Percentiles rank a stretch among this genome's conserved stretches.
phyloP scores from a whole-genome alignment of 148 eudicot species.

The Fagopyrum tataricum region DNA sequence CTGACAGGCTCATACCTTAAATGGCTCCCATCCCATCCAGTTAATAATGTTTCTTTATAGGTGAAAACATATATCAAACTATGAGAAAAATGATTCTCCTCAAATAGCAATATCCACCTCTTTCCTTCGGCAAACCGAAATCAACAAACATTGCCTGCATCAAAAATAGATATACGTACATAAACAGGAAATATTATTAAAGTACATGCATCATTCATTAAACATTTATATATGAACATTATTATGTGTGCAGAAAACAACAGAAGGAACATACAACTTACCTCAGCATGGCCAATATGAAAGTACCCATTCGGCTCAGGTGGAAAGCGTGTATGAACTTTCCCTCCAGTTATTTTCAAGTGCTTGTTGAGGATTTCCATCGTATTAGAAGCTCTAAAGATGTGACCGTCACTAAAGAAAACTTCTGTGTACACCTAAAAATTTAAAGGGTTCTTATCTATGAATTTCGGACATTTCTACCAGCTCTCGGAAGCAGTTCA shows the following conservation, averaged over 20 bases:
- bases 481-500: too few relatives aligned
- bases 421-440: constrained; percentile 89
- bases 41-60: background rate
- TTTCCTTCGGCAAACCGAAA: constrained; percentile 93
- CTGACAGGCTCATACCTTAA: constrained; percentile 43
- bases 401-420: constrained; percentile 63
- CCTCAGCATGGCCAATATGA: constrained; percentile 99
- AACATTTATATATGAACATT: background rate
- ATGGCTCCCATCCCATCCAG: constrained; percentile 99
- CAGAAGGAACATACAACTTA: constrained; percentile 17
- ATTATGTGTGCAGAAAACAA: background rate
- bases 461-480: background rate
- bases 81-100: constrained; percentile 38
- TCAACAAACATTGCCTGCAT: constrained; percentile 91
- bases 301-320: constrained; percentile 99
- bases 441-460: constrained; percentile 13
- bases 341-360: constrained; percentile 68
- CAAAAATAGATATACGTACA: background rate
- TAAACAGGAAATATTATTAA: constrained; percentile 3
- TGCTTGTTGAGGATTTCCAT: constrained; percentile 72
- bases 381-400: constrained; percentile 78
- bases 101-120: constrained; percentile 83
- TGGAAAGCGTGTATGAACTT: constrained; percentile 88
- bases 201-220: background rate
- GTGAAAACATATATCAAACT: background rate